A percentile compares a stretch with the other conserved stretches of the same genome.
These are phyloP conservation scores for Echites panduratus DNA, from an alignment of 257 asterid genomes.

Conservation along the genomic window DNA sequence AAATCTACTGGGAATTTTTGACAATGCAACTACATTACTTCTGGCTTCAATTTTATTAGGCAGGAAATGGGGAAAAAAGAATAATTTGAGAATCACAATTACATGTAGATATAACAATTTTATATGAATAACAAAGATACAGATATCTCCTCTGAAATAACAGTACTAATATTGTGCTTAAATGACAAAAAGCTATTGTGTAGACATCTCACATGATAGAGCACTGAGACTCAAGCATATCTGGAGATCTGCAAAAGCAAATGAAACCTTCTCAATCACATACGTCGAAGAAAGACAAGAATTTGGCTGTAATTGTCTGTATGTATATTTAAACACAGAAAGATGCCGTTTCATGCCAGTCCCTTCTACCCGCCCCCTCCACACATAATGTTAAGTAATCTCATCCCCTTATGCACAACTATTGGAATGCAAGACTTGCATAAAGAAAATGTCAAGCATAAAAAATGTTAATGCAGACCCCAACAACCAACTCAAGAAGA, in stretches of 20 bases:
- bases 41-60: not conserved
- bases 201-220: conserved; percentile 38
- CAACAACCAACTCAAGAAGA: not conserved
- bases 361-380: not conserved
- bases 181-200: not conserved
- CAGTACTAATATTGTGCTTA: not conserved
- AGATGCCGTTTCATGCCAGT: not conserved
- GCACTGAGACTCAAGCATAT: conserved; percentile 70
- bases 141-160: not conserved
- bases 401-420: not conserved
- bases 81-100: not conserved
- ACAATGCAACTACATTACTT: not conserved
- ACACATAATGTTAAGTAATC: not conserved
- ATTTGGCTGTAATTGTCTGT: not conserved
- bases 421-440: not conserved
- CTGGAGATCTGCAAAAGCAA: conserved; percentile 64
- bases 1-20: not conserved
- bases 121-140: not conserved
- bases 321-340: not conserved
- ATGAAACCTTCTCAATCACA: not conserved
- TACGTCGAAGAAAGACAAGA: not conserved
- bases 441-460: not conserved
- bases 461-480: not conserved
- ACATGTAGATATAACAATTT: not conserved
- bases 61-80: not conserved